Conservation (phyloP, 441 rosid species). For the Syzygium syzygioides region DNA sequence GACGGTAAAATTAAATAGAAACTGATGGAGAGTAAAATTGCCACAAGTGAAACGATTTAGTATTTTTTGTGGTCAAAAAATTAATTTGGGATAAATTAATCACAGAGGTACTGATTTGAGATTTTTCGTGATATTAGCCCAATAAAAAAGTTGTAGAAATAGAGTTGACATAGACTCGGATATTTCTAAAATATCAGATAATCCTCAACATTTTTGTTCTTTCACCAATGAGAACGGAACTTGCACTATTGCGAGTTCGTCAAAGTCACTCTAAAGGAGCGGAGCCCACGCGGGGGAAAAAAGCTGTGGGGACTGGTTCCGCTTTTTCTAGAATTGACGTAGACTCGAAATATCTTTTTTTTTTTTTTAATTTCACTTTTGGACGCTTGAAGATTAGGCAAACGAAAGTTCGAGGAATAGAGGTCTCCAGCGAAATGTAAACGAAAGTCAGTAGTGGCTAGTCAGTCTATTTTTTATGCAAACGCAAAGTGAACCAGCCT, state of each 20-base stretch:
- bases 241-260: neutral
- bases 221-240: neutral
- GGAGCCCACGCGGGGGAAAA: neutral
- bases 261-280: neutral
- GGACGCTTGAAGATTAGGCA: neutral
- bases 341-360: neutral
- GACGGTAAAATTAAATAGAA: too few relatives aligned
- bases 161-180: too few relatives aligned
- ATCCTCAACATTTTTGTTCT: too few relatives aligned
- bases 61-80: too few relatives aligned
- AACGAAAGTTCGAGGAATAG: neutral
- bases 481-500: neutral
- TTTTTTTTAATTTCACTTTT: neutral
- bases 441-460: neutral
- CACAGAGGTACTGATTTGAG: accelerated
- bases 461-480: neutral
- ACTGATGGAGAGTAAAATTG: too few relatives aligned
- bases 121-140: too few relatives aligned
- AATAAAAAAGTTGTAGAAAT: too few relatives aligned
- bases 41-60: too few relatives aligned
- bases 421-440: neutral
- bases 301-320: neutral
- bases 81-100: too few relatives aligned
- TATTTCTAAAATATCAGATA: too few relatives aligned
- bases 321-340: neutral